A percentile compares a stretch with the other conserved stretches of the same genome.
phyloP scores from a whole-genome alignment of 1,139 yeast genomes.

The Candida gigantensis region DNA sequence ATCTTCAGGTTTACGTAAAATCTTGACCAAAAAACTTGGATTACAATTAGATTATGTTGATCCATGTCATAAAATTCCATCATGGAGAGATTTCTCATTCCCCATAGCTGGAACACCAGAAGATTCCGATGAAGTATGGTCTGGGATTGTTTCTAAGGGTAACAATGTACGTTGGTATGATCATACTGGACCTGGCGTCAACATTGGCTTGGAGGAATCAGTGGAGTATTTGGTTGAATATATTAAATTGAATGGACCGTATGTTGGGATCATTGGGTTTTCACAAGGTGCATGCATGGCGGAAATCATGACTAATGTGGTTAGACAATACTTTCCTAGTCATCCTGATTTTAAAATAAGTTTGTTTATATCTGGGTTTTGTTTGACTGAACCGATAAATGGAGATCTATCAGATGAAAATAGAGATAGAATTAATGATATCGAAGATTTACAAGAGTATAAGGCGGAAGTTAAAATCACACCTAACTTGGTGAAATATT shows the following conservation, averaged over 20 bases:
- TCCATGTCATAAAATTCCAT: conserved; percentile 31
- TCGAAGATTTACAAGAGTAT: conserved; percentile 25
- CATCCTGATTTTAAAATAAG: conserved; percentile 49
- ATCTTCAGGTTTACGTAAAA: conserved; percentile 75
- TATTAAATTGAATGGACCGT: conserved; percentile 76
- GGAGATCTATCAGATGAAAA: conserved; percentile 14
- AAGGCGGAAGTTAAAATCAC: conserved; percentile 20
- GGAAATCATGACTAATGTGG: conserved; percentile 50
- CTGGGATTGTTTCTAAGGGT: conserved; percentile 40
- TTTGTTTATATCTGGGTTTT: conserved; percentile 56
- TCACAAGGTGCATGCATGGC: conserved; percentile 94
- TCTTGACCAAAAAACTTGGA: conserved; percentile 59
- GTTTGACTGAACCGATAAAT: conserved; percentile 44
- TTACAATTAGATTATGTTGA: conserved; percentile 41
- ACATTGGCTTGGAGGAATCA: conserved; percentile 34
- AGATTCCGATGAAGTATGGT: conserved; percentile 29
- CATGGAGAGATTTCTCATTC: conserved; percentile 32
- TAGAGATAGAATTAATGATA: conserved; percentile 21
- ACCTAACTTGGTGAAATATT: conserved; percentile 21
- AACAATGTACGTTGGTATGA: conserved; percentile 55
- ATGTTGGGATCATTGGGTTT: conserved; percentile 84
- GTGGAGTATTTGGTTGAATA: conserved; percentile 49
- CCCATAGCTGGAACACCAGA: conserved; percentile 26
- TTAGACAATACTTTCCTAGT: conserved; percentile 38
- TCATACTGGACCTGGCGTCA: conserved; percentile 28